These are phyloP conservation scores for Thalassiosira ordinaria DNA, from an alignment of 352 stramenopile species.

Conservation along the genomic window DNA sequence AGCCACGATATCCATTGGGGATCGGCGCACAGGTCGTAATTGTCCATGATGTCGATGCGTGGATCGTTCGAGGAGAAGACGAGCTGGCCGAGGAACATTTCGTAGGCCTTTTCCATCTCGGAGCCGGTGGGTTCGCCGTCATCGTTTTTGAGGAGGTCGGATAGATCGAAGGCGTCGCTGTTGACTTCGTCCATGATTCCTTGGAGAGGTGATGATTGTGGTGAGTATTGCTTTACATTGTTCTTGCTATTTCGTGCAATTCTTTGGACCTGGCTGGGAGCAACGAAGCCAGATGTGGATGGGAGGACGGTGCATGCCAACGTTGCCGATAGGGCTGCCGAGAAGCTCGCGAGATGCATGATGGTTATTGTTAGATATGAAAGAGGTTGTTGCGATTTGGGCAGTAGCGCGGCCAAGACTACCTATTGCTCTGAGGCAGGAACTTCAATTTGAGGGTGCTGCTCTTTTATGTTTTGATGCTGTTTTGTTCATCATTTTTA, in stretches of 20 bases:
- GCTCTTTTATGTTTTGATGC: too few species aligned
- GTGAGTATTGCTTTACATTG: not conserved
- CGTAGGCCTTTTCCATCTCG: constrained; percentile 77
- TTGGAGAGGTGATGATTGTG: constrained; percentile 18
- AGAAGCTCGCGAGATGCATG: constrained; percentile 50
- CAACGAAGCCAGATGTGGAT: constrained; percentile 30
- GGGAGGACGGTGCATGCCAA: constrained; percentile 4
- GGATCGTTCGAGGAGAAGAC: constrained; percentile 85
- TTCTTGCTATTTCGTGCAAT: not conserved
- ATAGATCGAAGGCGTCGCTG: constrained; percentile 74
- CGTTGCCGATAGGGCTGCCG: constrained; percentile 16
- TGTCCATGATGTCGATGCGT: constrained; percentile 85
- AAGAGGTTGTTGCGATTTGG: too few species aligned
- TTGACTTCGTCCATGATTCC: constrained; percentile 84
- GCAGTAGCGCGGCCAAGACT: too few species aligned
- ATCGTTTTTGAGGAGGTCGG: constrained; percentile 45
- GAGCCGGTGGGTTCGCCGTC: constrained; percentile 27
- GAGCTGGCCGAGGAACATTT: constrained; percentile 83
- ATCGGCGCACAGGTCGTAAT: constrained; percentile 72
- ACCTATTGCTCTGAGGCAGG: too few species aligned
- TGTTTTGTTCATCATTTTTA: too few species aligned
- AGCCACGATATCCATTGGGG: constrained; percentile 72
- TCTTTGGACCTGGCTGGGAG: not conserved
- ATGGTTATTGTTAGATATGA: not conserved
- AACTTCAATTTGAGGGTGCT: too few species aligned